Base-by-base conservation (phyloP, 495 filamentous ascomycete species). In the Neurospora sp. region DNA sequence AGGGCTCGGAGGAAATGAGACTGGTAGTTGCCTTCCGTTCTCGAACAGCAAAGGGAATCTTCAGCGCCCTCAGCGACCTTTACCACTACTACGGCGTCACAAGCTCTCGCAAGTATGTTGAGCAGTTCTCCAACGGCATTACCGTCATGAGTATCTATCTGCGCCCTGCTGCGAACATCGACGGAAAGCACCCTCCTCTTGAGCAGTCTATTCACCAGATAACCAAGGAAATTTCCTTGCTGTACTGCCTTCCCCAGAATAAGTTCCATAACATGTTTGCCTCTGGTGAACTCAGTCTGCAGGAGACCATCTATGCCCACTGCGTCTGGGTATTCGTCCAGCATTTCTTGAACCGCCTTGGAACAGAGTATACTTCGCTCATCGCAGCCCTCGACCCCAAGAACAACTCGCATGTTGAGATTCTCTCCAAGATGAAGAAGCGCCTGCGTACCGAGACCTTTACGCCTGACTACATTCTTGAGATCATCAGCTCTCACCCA, bases 11-110 rank as follows among this genome's bases (percentile, higher is more conserved):
- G 69, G 96, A 98, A 84, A 97, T 96, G 87, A 83, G 96, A 76
- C 85, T 99, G 72, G 94, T 99, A 72, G 89, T 98, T 78, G 96
- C 94, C 42, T 98, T 97, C 84, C 93, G 93, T 68, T 91, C 94
- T 74, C 89, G 94, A 69, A 97, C 95, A 9, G 96, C 96, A 31
- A 88, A 94, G 81, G 96, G 96, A 45, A 83, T 99, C 76, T 99
- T 99, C 85, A 97, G 94, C 75, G 94, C 96, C 31, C 82, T 99
- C 71, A 97, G 93, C 73, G 96, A 98, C 81, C 85, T 99, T 31
- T 99, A 99, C 82, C 96, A 99, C 84, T 98, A 97, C 86, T 98
- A 99, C 78, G 96, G 96, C 35, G 88, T 97, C 69, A 98, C 96
- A 2, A 97, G 93, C 80, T 94, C 96, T 2, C 89, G 96, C 70